Evolutionary conservation across 2,329 filamentous ascomycete genomes (phyloP), one percentile per base, ranked within the genome.

Genomic region (Exophiala calicioides): DNA sequence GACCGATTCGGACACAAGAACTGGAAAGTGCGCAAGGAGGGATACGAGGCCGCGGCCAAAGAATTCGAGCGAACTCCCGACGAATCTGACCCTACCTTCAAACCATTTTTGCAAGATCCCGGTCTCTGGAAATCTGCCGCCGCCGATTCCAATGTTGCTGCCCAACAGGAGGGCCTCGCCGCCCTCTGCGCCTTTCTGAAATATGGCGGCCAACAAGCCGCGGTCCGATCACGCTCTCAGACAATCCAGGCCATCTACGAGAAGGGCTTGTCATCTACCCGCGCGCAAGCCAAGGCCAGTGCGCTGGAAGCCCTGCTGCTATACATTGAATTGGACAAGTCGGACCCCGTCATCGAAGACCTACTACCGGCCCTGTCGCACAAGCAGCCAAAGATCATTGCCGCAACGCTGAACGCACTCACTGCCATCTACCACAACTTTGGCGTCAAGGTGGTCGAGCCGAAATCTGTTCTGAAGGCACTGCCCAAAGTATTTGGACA

Each of bases 11-110:
- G 64, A 45, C 69, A 72, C 55, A 72, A 72, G 86, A 81, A 87
- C 63, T 98, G 93, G 93, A 98, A 98, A 78, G 90, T 95, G 31
- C 82, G 93, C 63, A 98, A 98, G 72, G 83, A 82, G 64, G 93
- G 84, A 42, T 98, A 97, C 66, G 93, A 98, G 76, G 89, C 93
- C 58, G 90, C 89, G 15, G 81, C 86, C 30, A 90, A 93, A 68
- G 81, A 85, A 58, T 97, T 98, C 67, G 85, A 90, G 65, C 75
- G 81, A 48, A 89, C 90, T 4, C 84, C 88, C 52, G 85, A 90
- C 69, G 91, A 97, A 65, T 80, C 83, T 59, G 87, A 94, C 65
- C 84, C 90, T 9, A 84, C 84, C 26, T 96, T 98, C 61, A 80
- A 83, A 59, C 89, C 91, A 1, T 98, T 97, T 62, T 71, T 93